Evolutionary conservation across 1,284 basidiomycete genomes (phyloP), one percentile per base, ranked within the genome.

Genomic region (Papiliotrema fonsecae): DNA sequence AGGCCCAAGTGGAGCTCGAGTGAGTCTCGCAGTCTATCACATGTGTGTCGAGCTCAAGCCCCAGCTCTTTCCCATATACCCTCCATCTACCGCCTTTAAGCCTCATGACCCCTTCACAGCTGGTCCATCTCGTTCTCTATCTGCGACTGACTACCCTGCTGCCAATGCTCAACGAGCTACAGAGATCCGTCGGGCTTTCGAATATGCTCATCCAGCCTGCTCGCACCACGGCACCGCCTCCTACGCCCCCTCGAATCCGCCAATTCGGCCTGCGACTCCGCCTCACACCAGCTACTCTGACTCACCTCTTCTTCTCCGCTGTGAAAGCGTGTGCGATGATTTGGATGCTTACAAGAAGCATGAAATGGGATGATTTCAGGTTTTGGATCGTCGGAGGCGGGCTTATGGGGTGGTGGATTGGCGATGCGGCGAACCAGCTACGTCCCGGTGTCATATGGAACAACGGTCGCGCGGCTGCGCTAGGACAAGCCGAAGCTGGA

Each of bases 331-430:
- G 49, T 11, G 56, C 57, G 13, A 58, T 69, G 45, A 32, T 69
- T 2, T 70, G 60, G 61, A 70, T 72, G 70, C 49, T 72, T 34
- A 64, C 61, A 18, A 43, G 64, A 10, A 54, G 52, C 16, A 63
- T 72, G 62, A 34, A 44, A 4, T 65, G 63, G 64, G 34, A 41
- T 1, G 70, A 72, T 50, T 22, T 24, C 11, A 47, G 56, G 11
- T 51, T 69, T n/a, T 67, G 64, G 66, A 49, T 67, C 36, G 56
- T 72, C 11, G 52, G 52, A 6, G 60, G 52, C 2, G 54, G 56
- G 0, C 62, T 57, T 2, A 25, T 47, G 1, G 61, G 57, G 0
- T 72, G 63, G 62, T 70, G 63, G 65, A 9, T 55, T 4, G 56
- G 54, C 10, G 67, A 70, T 51, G 62, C 50, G 14, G 49, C 51